Percentiles rank a stretch among this genome's conserved stretches.
Conservation (phyloP, 306 rosid genomes). For the Sicyos baderoa region DNA sequence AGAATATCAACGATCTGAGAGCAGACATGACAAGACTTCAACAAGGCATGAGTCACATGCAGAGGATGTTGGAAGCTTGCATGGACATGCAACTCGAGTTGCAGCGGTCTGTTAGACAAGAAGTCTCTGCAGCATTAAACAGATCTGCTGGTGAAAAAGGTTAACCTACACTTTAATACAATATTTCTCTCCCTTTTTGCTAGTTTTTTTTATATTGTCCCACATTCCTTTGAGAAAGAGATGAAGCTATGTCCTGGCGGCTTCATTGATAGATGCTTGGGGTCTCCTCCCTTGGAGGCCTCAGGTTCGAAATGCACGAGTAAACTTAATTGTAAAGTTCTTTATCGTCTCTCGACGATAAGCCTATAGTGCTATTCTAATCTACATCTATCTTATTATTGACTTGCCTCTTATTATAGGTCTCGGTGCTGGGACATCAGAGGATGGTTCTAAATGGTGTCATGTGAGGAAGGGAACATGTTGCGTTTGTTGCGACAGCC, state of each 20-base stretch:
- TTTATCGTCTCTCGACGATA: no score
- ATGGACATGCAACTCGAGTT: conserved; percentile 99
- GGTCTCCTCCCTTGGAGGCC: no score
- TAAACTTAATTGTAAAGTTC: no score
- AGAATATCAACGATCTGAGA: conserved; percentile 83
- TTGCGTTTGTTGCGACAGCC: conserved; percentile 96
- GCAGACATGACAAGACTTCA: conserved; percentile 96
- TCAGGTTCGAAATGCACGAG: no score
- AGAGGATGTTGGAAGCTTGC: conserved; percentile 99
- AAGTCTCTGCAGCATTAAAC: conserved; percentile 94
- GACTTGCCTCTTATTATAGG: conserved; percentile 38
- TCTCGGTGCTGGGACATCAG: conserved; percentile 71
- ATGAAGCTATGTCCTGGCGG: no score
- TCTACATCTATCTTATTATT: not conserved
- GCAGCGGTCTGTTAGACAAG: conserved; percentile 98
- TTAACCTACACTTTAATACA: conserved; percentile 19
- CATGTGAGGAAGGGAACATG: conserved; percentile 97
- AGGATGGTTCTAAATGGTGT: conserved; percentile 92
- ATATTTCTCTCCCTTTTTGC: no score
- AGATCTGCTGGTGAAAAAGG: conserved; percentile 83
- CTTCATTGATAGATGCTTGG: no score
- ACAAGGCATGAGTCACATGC: conserved; percentile 99
- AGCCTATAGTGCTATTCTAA: not conserved
- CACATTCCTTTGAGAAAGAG: no score
- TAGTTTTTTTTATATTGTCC: no score